These are phyloP conservation scores for Fusarium luffae DNA, from an alignment of 2,329 filamentous ascomycete genomes.

Conservation along the genomic window DNA sequence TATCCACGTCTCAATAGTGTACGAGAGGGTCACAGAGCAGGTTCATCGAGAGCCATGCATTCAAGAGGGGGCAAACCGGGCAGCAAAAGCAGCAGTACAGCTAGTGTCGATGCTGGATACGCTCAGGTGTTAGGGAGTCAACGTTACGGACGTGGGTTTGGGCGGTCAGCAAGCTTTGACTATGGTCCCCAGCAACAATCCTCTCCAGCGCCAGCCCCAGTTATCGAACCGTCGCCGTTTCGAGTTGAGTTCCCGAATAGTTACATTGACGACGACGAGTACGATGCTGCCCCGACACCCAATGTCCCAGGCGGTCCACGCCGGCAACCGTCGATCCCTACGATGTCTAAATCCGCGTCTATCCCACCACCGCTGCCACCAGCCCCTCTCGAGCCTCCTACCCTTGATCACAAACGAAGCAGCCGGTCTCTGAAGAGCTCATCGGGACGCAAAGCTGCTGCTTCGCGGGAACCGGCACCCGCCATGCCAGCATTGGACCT, in stretches of 20 bases:
- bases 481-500: constrained; percentile 53
- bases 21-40: constrained; percentile 57
- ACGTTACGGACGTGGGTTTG: constrained; percentile 64
- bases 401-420: constrained; percentile 66
- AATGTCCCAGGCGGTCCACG: constrained; percentile 85
- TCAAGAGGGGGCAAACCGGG: constrained; percentile 70
- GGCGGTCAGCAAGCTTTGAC: constrained; percentile 80
- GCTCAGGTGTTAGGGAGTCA: constrained; percentile 67
- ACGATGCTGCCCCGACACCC: constrained; percentile 87
- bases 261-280: constrained; percentile 63
- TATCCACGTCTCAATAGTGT: constrained; percentile 72
- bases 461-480: constrained; percentile 45
- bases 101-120: constrained; percentile 73
- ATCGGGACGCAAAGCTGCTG: constrained; percentile 49
- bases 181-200: constrained; percentile 61
- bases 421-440: constrained; percentile 66
- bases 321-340: constrained; percentile 48
- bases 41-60: constrained; percentile 57
- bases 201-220: constrained; percentile 43
- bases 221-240: constrained; percentile 52
- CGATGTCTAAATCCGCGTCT: constrained; percentile 51
- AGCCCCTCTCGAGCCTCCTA: constrained; percentile 53
- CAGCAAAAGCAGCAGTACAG: constrained; percentile 77
- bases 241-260: constrained; percentile 62
- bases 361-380: constrained; percentile 52